Conservation (phyloP, 495 filamentous ascomycete genomes). For the Annulohypoxylon bovei region DNA sequence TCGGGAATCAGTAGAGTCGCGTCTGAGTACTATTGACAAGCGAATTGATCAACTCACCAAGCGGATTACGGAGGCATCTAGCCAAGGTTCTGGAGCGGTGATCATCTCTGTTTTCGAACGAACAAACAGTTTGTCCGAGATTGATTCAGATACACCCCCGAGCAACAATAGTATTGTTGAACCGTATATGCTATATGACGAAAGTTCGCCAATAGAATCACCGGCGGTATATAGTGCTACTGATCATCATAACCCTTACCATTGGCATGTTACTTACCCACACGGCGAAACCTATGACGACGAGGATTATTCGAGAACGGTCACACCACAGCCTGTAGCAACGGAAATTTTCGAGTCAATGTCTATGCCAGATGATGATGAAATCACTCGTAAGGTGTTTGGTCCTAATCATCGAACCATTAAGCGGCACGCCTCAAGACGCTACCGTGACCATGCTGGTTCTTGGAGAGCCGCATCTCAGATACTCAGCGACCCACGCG, state of each 20-base stretch:
- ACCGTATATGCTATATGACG: constrained; percentile 42
- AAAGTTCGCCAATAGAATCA: constrained; percentile 39
- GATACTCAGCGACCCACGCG: constrained; percentile 58
- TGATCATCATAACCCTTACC: constrained; percentile 45
- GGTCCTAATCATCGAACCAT: constrained; percentile 59
- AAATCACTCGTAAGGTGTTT: constrained; percentile 42
- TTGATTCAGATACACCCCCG: constrained; percentile 50
- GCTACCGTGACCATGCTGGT: constrained; percentile 60
- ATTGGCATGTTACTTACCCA: constrained; percentile 45
- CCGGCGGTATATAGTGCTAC: constrained; percentile 38
- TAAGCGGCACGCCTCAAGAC: constrained; percentile 49
- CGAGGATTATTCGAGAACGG: constrained; percentile 35
- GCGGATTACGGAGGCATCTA: constrained; percentile 56
- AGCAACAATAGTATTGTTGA: constrained; percentile 48
- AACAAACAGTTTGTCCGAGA: constrained; percentile 71
- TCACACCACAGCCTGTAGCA: constrained; percentile 40
- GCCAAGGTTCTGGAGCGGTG: constrained; percentile 54
- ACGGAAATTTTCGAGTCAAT: constrained; percentile 47
- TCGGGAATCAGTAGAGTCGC: constrained; percentile 57
- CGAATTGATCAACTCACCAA: constrained; percentile 67
- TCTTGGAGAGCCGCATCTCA: constrained; percentile 56
- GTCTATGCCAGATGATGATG: constrained; percentile 44
- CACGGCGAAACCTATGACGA: constrained; percentile 13
- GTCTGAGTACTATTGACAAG: constrained; percentile 62
- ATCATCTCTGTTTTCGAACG: constrained; percentile 77